Evolutionary conservation across 768 basidiomycete genomes (phyloP).

Genomic region (Chalciporus piperatus): DNA sequence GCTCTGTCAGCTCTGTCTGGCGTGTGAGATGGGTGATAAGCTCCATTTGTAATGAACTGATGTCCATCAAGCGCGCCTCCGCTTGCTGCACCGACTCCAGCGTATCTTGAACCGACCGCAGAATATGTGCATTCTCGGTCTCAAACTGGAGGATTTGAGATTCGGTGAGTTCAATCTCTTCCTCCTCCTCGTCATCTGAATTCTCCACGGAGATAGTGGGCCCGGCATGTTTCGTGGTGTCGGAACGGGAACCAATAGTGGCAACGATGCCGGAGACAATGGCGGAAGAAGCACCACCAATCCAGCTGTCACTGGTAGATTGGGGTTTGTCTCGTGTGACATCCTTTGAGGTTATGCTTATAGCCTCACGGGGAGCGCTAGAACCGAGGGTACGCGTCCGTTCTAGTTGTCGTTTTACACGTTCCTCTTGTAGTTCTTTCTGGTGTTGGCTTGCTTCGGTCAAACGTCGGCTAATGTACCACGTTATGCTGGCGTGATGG

Average conservation of each 20-base stretch:
- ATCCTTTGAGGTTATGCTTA: conserved; percentile 40
- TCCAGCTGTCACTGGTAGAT: conserved; percentile 48
- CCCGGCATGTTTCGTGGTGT: conserved; percentile 24
- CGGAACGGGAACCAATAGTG: conserved; percentile 50
- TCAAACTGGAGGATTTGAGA: conserved; percentile 94
- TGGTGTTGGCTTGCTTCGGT: conserved; percentile 76
- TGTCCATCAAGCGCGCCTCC: conserved; percentile 88
- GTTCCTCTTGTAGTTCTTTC: conserved; percentile 91
- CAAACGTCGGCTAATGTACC: conserved; percentile 83
- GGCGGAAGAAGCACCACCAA: conserved; percentile 56
- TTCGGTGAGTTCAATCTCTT: conserved; percentile 77
- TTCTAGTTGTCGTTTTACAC: conserved; percentile 85
- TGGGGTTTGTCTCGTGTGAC: conserved; percentile 19
- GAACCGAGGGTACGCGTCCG: conserved; percentile 81
- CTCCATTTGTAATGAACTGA: conserved; percentile 90
- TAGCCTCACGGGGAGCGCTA: conserved; percentile 63
- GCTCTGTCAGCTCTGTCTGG: conserved; percentile 91
- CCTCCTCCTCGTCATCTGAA: conserved; percentile 70
- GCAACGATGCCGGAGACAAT: conserved; percentile 55
- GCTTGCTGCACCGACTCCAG: conserved; percentile 89
- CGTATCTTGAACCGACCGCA: conserved; percentile 81
- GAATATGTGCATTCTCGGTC: conserved; percentile 82
- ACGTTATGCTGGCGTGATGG: conserved; percentile 89
- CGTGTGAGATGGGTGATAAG: conserved; percentile 81
- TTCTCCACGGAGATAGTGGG: conserved; percentile 36